Evolutionary conservation across 2,329 filamentous ascomycete genomes (phyloP), one percentile per base, ranked within the genome.

Genomic region (Remersonia thermophila): DNA sequence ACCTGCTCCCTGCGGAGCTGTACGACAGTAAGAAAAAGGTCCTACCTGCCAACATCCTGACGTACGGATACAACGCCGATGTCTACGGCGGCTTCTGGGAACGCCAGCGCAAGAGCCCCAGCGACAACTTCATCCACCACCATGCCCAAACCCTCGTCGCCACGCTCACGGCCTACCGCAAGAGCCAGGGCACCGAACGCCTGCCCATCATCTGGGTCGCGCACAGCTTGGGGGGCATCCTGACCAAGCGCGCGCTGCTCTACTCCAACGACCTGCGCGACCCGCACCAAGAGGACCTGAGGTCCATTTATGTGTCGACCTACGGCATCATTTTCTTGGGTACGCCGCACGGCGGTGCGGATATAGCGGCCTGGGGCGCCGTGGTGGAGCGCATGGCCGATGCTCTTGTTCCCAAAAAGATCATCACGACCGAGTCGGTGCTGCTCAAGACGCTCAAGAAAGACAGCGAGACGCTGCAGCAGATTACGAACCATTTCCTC

Each of bases 271-370:
- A 75, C 47, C 53, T 81, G 10, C 65, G 63, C 7, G 67, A 66
- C 28, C 66, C 69, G 38, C 67, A 73, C 46, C 69, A 76, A 27
- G 72, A 82, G 41, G 69, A 80, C 37, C 66, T 75, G 26, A 70
- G 79, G 14, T 78, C 77, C 9, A 72, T 85, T 35, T 84, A 71
- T 46, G 69, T 84, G 8, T 84, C 79, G 1, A 86, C 82, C 0
- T 86, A 78, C 50, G 82, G 76, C 16, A 72, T 86, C 39, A 65
- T 86, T 25, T 87, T 87, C 53, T 65, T 87, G 18, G 82, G 81
- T 11, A 87, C 82, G 11, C 82, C 82, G 6, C 82, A 86, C 53
- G 73, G 68, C 13, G 81, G 80, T 7, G 75, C 79, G 2, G 76
- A 77, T 43, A 58, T 77, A 2, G 80, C 80, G 1, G 68, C 71